Percentiles rank a stretch among this genome's conserved stretches.
Evolutionary conservation across 495 filamentous ascomycete species (phyloP).

Genomic region (Margaritispora aquatica): DNA sequence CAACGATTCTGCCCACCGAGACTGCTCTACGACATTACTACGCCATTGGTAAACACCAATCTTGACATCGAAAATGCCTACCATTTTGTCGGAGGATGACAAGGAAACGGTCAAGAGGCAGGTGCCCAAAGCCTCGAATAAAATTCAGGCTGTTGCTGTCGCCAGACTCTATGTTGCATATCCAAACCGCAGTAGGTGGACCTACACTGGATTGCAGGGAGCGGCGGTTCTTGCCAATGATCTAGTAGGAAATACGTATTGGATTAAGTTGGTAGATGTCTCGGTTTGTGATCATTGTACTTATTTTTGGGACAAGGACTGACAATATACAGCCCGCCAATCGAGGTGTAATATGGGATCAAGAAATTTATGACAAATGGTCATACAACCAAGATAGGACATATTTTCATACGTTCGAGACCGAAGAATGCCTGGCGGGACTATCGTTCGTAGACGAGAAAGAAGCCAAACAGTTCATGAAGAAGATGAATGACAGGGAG

Average conservation of each 20-base stretch:
- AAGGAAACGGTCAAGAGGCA: slow-evolving; percentile 88
- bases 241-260: slow-evolving; percentile 88
- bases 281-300: slow-evolving; percentile 55
- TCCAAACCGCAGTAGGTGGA: slow-evolving; percentile 83
- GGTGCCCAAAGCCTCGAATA: slow-evolving; percentile 88
- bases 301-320: slow-evolving; percentile 5
- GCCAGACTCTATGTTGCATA: slow-evolving; percentile 92
- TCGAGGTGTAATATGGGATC: slow-evolving; percentile 94
- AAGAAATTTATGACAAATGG: slow-evolving; percentile 94
- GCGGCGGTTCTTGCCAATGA: slow-evolving; percentile 93
- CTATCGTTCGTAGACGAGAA: slow-evolving; percentile 94
- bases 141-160: slow-evolving; percentile 90
- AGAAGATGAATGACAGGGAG: slow-evolving; percentile 91
- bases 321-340: slow-evolving; percentile 54
- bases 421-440: slow-evolving; percentile 83
- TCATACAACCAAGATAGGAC: slow-evolving; percentile 91
- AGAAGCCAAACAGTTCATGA: slow-evolving; percentile 88
- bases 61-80: slow-evolving; percentile 61
- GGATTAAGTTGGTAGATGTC: slow-evolving; percentile 95
- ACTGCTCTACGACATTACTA: no score
- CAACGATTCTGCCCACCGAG: slow-evolving; percentile 9
- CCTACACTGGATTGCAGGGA: slow-evolving; percentile 88
- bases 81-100: slow-evolving; percentile 83
- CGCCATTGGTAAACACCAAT: no score
- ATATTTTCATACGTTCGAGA: slow-evolving; percentile 96